Evolutionary conservation across 2,329 filamentous ascomycete genomes (phyloP), one percentile per base, ranked within the genome.

Genomic region (Myriosclerotinia scirpicola): DNA sequence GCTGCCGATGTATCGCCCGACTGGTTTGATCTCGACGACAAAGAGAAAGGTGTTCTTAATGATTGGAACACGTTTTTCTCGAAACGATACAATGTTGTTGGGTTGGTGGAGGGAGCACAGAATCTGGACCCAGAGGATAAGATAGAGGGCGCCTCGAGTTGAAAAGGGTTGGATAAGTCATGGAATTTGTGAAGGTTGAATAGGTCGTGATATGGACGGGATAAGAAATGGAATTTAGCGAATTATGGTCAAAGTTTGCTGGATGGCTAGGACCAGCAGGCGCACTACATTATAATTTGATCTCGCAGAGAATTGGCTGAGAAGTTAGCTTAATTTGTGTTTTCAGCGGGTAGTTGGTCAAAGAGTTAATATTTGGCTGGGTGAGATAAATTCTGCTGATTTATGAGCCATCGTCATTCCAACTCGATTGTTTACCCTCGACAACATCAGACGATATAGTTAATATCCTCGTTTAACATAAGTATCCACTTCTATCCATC

Each of bases 51-150:
- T 36, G 89, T 90, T 3, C 81, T 99, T 69, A 85, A 94, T 64
- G 95, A 99, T 78, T 99, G 95, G 95, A 87, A 90, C 70, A 96
- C 90, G 2, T 99, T 96, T 80, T 99, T 99, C 80, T 92, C 90
- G 72, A 99, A 98, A 82, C 85, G 95, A 67, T 99, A 99, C 81
- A 98, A 97, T 74, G 85, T 98, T 62, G 87, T 96, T 56, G 92
- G 92, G 3, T 20, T 66, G 12, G 64, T 66, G 3, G 55, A 66
- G 20, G 64, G 64, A 3, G 64, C 64, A 4, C 22, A 66, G 48
- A 66, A 66, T 44, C 20, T 66, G 34, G 60, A 63, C 15, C 60
- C 60, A 42, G 56, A 66, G 15, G 62, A 46, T 2, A 55, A 64
- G 11, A 36, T n/a, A 48, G 52, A 63, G 36, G 48, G 60, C 30